phyloP scores from a whole-genome alignment of 2,329 filamentous ascomycete genomes.

The Dothistroma pini region DNA sequence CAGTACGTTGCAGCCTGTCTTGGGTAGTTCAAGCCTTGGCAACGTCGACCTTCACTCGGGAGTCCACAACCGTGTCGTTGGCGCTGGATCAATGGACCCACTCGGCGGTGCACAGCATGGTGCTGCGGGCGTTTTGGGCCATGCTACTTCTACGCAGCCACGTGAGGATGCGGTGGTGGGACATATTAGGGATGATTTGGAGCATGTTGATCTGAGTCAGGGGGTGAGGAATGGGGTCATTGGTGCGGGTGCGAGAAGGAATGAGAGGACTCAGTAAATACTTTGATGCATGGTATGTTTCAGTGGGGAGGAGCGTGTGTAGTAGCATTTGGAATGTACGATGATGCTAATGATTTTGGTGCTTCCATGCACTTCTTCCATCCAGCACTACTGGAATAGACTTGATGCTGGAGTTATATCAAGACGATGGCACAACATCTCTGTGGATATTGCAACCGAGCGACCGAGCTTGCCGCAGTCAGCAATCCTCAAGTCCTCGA shows the following conservation, averaged over 20 bases:
- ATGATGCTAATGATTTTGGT: background rate
- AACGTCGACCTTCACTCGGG: slow-evolving; percentile 3
- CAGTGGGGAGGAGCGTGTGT: background rate
- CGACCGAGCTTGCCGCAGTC: too few species aligned
- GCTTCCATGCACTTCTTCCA: background rate
- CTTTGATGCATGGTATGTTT: background rate
- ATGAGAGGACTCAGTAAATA: background rate
- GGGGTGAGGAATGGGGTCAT: slow-evolving; percentile 4
- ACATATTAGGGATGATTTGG: background rate
- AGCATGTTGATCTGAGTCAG: background rate
- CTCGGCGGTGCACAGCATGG: background rate
- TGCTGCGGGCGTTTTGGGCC: background rate
- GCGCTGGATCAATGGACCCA: background rate
- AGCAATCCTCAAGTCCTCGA: too few species aligned
- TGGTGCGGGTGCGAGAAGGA: background rate
- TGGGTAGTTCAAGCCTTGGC: background rate
- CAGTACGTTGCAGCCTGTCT: background rate
- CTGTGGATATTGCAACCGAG: too few species aligned
- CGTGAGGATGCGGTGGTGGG: background rate
- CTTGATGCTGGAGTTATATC: too few species aligned
- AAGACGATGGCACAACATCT: background rate
- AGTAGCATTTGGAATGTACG: background rate
- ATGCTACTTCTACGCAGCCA: background rate
- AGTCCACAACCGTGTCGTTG: slow-evolving; percentile 1
- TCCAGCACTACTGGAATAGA: too few species aligned